Evolutionary conservation across 306 rosid genomes (phyloP), one percentile per base, ranked within the genome.

Genomic region (Sindora glabra): DNA sequence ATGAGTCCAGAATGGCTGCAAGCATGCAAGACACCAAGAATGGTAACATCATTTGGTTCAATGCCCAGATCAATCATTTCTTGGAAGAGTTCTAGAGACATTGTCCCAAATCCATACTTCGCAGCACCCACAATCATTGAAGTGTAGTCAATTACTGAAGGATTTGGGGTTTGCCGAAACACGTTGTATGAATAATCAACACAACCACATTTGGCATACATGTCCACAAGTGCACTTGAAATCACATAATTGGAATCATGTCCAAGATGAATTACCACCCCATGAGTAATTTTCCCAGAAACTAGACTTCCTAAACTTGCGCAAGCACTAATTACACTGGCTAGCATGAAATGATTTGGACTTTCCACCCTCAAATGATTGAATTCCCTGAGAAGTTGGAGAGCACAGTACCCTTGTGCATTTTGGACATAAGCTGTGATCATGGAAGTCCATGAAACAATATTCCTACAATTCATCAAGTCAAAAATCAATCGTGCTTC

Each of bases 151-250:
- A 86, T 80, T 32, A 82, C 79, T 0, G 83, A 86, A 14, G 97
- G 86, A 54, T 68, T 70, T 15, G 11, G 26, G 42, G 84, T 76
- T 75, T 80, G 74, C 62, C 74, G 65, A 48, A 90, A 90, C 56
- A 87, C 59, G 67, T 66, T 84, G 4, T 50, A 69, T 18, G 90
- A 86, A 69, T 84, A 90, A 17, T 64, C 61, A 55, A 87, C 62
- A 33, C 86, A 71, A 22, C 95, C 94, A 55, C 95, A 86, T 65
- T 90, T 86, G 45, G 88, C 95, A 78, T 87, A 90, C 97, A 90
- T 90, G 65, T 90, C 95, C 59, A 90, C 86, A 65, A 87, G 67
- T 61, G 86, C 88, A 61, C 77, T 90, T 2, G 83, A 86, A 78
- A 86, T 47, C 57, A 86, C 90, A 26, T 78, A 85, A 45, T 61